Conservation (phyloP, 2,329 filamentous ascomycete species). For the Graphilbum fragrans region DNA sequence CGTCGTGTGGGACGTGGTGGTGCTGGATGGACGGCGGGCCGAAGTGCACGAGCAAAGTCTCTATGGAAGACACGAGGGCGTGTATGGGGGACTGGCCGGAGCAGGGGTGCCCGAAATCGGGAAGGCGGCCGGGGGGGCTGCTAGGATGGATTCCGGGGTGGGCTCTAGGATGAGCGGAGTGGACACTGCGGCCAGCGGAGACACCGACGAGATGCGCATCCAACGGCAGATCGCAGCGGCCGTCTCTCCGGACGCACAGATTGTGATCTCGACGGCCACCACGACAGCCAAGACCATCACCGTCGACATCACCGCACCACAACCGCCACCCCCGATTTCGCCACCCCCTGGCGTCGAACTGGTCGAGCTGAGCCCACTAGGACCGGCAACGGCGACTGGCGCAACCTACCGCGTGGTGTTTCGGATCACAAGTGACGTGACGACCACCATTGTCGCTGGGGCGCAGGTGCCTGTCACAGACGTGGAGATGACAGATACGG, state of each 20-base stretch:
- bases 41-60: conserved; percentile 32
- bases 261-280: conserved; percentile 45
- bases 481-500: background rate
- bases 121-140: background rate
- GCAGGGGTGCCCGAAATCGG: background rate
- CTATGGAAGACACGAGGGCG: conserved; percentile 17
- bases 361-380: conserved; percentile 31
- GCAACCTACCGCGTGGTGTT: conserved; percentile 46
- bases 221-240: conserved; percentile 42
- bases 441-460: background rate
- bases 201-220: conserved; percentile 30
- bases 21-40: conserved; percentile 45
- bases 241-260: conserved; percentile 40
- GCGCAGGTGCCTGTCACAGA: background rate
- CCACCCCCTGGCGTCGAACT: conserved; percentile 48
- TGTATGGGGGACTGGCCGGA: conserved; percentile 6
- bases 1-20: conserved; percentile 54
- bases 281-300: conserved; percentile 54
- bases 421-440: conserved; percentile 20
- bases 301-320: conserved; percentile 47
- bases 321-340: conserved; percentile 34
- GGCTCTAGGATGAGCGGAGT: background rate
- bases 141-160: no score
- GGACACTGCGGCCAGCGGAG: conserved; percentile 6
- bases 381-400: conserved; percentile 11